phyloP scores from a whole-genome alignment of 1,284 basidiomycete genomes.

The Leccinum pseudoinsigne region DNA sequence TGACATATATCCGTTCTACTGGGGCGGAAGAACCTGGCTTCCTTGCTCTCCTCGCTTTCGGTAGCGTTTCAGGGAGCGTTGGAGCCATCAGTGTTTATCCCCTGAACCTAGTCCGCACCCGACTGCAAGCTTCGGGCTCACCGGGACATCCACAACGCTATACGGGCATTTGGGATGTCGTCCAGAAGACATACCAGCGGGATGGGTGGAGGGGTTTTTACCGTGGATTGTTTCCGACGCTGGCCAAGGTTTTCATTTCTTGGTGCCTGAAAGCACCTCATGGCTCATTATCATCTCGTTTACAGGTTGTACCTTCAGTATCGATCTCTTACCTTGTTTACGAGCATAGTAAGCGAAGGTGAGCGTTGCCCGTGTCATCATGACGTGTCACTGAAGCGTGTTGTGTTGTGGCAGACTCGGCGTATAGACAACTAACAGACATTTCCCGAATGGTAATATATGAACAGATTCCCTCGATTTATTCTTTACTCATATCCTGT shows the following conservation, averaged over 20 bases:
- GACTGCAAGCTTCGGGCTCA: constrained; percentile 94
- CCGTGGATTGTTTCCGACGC: constrained; percentile 86
- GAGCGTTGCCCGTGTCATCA: constrained; percentile 26
- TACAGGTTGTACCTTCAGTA: constrained; percentile 87
- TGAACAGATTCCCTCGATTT: constrained; percentile 29
- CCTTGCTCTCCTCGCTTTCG: constrained; percentile 82
- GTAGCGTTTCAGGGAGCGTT: constrained; percentile 86
- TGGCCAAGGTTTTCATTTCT: constrained; percentile 70
- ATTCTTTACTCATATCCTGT: constrained; percentile 24
- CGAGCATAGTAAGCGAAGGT: constrained; percentile 79
- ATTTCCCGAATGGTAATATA: constrained; percentile 19
- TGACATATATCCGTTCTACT: constrained; percentile 79
- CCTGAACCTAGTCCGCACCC: constrained; percentile 91
- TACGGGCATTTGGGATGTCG: constrained; percentile 86
- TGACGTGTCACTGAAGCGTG: constrained; percentile 12
- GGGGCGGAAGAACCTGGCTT: constrained; percentile 83
- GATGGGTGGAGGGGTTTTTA: constrained; percentile 98
- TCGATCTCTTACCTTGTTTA: constrained; percentile 95
- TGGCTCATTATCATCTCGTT: constrained; percentile 17
- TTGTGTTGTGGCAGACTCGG: constrained; percentile 39
- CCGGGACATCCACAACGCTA: constrained; percentile 91
- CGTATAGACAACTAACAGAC: constrained; percentile 38
- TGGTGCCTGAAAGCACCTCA: background rate
- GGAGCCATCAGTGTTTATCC: constrained; percentile 94
- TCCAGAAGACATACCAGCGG: constrained; percentile 74